Evolutionary conservation across 345 rosid genomes (phyloP), one percentile per base, ranked within the genome.

Genomic region (Lepidium sativum): DNA sequence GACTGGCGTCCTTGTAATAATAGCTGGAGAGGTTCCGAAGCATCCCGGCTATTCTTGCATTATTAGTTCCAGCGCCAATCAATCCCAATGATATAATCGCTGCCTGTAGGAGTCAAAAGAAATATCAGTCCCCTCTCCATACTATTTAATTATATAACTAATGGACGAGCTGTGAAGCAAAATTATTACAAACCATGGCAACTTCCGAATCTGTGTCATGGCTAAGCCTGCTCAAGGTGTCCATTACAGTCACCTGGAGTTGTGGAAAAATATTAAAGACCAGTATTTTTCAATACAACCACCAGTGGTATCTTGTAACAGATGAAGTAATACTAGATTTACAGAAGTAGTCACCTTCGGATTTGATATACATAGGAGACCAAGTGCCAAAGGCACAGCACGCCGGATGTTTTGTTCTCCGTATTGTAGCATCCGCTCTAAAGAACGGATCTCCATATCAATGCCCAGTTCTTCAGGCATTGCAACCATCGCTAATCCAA

Each of bases 391-490:
- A 47, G 97, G 99, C 73, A 91, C 96, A 55, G 94, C 95, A 6
- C 88, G 83, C 3, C 96, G 89, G 45, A 88, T 80, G 79, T 86
- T 84, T 64, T 81, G 97, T 67, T 95, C 96, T 44, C 99, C 96
- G 64, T 95, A 95, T 78, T 91, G 96, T 60, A 91, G 78, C 71
- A 95, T 86, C 60, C 90, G 97, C 78, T 95, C 97, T 53, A 95
- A 67, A 12, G 97, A 86, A 58, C 96, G 95, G 63, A 95, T 88
- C 62, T 81, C 95, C 97, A 95, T 95, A 71, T 95, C 99, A 73
- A 85, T 79, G 67, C 99, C 97, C 78, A 95, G 69, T 67, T 95
- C 99, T 83, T 95, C 96, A 52, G 96, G 92, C 97, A 95, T 95
- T 57, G 97, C 92, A 18, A 91, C 91, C 96, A 95, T 81, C n/a